Percentiles rank a stretch among this genome's conserved stretches.
These are phyloP conservation scores for Ramicandelaber brevisporus DNA, from an alignment of 192 early-diverging fungal species.

Conservation along the genomic window DNA sequence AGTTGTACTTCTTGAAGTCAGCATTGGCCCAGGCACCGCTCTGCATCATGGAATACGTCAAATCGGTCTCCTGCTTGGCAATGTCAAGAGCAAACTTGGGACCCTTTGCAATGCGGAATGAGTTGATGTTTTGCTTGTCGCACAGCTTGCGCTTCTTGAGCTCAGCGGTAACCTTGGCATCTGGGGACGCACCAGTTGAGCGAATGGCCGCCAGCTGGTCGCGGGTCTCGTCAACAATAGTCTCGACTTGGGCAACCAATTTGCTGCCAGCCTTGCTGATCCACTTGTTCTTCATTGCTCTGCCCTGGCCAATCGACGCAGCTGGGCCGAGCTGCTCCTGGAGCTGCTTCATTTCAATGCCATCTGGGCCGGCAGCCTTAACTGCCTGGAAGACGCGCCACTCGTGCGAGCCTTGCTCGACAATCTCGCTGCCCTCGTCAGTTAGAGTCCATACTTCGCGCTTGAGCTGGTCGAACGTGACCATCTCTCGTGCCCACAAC, in stretches of 20 bases:
- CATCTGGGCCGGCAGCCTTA: constrained; percentile 47
- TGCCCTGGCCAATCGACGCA: constrained; percentile 81
- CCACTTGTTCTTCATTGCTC: constrained; percentile 97
- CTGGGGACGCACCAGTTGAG: constrained; percentile 26
- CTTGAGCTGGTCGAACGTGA: constrained; percentile 52
- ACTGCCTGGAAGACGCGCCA: constrained; percentile 74
- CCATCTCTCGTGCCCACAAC: too few relatives aligned
- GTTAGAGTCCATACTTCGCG: constrained; percentile 60
- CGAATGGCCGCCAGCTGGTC: constrained; percentile 42
- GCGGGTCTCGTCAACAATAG: constrained; percentile 64
- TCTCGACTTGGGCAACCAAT: constrained; percentile 48
- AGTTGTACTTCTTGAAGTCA: constrained; percentile 98
- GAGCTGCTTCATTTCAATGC: constrained; percentile 66
- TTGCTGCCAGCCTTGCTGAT: constrained; percentile 54
- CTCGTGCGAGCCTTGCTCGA: constrained; percentile 74
- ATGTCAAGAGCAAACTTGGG: constrained; percentile 62
- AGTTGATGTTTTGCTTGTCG: constrained; percentile 41
- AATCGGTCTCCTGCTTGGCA: constrained; percentile 77
- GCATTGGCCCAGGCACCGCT: constrained; percentile 81
- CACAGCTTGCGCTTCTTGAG: constrained; percentile 50
- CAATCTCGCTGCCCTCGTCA: constrained; percentile 68
- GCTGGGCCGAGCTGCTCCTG: constrained; percentile 42
- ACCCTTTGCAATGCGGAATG: constrained; percentile 72
- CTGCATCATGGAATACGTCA: constrained; percentile 79
- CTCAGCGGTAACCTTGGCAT: constrained; percentile 39